Percentiles rank a stretch among this genome's conserved stretches.
Evolutionary conservation across 208 protist species (phyloP).

Genomic region (Lotmaria passim): DNA sequence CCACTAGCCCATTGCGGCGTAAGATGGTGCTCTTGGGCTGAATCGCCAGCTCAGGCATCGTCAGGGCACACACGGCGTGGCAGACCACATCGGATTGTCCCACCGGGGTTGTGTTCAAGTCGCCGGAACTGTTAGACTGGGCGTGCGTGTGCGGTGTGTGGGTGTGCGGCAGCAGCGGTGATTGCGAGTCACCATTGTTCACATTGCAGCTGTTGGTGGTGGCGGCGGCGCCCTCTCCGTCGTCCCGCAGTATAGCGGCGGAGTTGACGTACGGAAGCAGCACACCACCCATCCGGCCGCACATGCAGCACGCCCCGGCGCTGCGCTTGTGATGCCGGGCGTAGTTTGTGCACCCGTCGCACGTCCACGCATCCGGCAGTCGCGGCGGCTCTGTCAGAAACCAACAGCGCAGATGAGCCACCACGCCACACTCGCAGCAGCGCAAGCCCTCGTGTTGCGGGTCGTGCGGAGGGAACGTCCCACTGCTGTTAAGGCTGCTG

Average conservation of each 20-base stretch:
- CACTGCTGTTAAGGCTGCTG: not conserved
- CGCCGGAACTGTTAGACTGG: too few relatives aligned
- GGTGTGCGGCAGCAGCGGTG: not conserved
- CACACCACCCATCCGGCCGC: constrained; percentile 62
- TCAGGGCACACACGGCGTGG: constrained; percentile 69
- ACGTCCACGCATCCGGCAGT: constrained; percentile 51
- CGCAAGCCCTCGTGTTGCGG: constrained; percentile 35
- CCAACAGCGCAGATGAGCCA: constrained; percentile 71
- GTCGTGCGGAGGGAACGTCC: constrained; percentile 9
- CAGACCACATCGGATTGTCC: constrained; percentile 43
- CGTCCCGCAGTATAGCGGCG: constrained; percentile 10
- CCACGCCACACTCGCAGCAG: constrained; percentile 56
- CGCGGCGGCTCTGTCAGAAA: constrained; percentile 49
- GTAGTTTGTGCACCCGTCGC: constrained; percentile 56
- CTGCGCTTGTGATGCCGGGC: constrained; percentile 33
- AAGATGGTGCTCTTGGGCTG: constrained; percentile 30
- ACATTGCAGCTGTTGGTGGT: not conserved
- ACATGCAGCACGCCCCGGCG: constrained; percentile 50
- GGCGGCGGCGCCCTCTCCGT: not conserved
- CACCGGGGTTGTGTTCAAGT: constrained; percentile 8
- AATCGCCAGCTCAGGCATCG: constrained; percentile 57
- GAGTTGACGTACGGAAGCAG: constrained; percentile 54
- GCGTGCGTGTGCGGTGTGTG: too few relatives aligned
- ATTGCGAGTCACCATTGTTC: not conserved
- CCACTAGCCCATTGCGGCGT: constrained; percentile 35